Evolutionary conservation across 108 stramenopile species (phyloP).

Genomic region (Craspedostauros australis): DNA sequence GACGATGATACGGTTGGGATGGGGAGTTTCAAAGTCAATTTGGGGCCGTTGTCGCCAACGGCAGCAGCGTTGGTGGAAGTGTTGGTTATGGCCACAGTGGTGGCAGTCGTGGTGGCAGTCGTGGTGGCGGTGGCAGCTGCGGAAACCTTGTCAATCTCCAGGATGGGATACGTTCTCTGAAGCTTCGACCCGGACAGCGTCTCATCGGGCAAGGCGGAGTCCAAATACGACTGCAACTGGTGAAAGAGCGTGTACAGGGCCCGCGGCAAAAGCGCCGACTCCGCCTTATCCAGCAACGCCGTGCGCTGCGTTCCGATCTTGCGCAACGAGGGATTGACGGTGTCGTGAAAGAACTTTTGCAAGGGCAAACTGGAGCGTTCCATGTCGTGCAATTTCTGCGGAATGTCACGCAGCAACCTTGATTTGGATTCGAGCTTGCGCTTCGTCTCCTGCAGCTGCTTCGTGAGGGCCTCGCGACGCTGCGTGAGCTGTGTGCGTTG

Average conservation of each 20-base stretch:
- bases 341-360: constrained; percentile 46
- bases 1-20: constrained; percentile 16
- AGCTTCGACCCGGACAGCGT: no score
- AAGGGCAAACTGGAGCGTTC: constrained; percentile 53
- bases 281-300: constrained; percentile 44
- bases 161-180: no score
- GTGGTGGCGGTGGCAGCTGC: no score
- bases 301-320: constrained; percentile 30
- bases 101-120: no score
- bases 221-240: constrained; percentile 52
- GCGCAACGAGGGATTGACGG: constrained; percentile 8
- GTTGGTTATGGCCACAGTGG: no score
- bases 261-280: constrained; percentile 34
- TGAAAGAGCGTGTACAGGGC: constrained; percentile 69
- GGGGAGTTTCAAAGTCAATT: constrained; percentile 23
- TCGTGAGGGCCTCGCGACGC: constrained; percentile 19
- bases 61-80: background rate
- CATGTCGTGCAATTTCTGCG: constrained; percentile 45
- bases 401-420: constrained; percentile 38
- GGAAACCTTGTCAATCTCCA: no score
- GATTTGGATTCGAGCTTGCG: constrained; percentile 18
- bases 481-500: constrained; percentile 12
- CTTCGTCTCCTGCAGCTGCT: constrained; percentile 22
- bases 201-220: no score
- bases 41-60: background rate